These are phyloP conservation scores for Medicago arabica DNA, from an alignment of 306 rosid genomes.

Conservation along the genomic window DNA sequence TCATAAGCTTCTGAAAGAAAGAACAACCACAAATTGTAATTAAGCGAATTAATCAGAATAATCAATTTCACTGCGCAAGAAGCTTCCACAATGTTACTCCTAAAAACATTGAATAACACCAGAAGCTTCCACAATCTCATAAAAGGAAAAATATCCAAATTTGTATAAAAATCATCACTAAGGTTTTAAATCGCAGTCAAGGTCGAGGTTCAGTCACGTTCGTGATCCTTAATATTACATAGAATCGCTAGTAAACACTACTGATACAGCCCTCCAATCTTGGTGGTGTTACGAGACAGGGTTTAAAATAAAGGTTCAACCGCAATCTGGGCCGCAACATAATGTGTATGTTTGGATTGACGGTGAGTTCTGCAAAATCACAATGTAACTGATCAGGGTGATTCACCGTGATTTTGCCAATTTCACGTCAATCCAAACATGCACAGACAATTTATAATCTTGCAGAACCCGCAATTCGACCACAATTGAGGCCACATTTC, in stretches of 20 bases:
- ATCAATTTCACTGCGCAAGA: slow-evolving; percentile 14
- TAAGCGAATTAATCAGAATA: slow-evolving; percentile 8
- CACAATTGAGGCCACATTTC: not conserved
- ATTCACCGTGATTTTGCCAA: no score
- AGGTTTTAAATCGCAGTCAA: not conserved
- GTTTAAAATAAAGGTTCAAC: not conserved
- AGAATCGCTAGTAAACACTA: not conserved
- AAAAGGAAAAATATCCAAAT: slow-evolving; percentile 11
- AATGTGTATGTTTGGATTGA: not conserved
- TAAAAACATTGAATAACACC: slow-evolving; percentile 9
- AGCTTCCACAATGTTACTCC: slow-evolving; percentile 10
- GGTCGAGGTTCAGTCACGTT: not conserved
- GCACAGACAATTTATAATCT: not conserved
- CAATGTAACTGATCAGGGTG: no score
- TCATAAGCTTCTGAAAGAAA: slow-evolving; percentile 79
- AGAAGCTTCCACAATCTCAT: slow-evolving; percentile 12
- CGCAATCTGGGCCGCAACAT: not conserved
- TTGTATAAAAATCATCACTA: not conserved
- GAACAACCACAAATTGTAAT: slow-evolving; percentile 13
- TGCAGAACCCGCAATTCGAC: not conserved
- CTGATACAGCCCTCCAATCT: not conserved
- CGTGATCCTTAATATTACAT: not conserved
- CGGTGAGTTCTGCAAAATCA: no score
- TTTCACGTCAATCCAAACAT: no score
- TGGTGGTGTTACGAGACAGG: not conserved